Evolutionary conservation across 257 asterid species (phyloP).

Genomic region (Solanum corneliomulleri): DNA sequence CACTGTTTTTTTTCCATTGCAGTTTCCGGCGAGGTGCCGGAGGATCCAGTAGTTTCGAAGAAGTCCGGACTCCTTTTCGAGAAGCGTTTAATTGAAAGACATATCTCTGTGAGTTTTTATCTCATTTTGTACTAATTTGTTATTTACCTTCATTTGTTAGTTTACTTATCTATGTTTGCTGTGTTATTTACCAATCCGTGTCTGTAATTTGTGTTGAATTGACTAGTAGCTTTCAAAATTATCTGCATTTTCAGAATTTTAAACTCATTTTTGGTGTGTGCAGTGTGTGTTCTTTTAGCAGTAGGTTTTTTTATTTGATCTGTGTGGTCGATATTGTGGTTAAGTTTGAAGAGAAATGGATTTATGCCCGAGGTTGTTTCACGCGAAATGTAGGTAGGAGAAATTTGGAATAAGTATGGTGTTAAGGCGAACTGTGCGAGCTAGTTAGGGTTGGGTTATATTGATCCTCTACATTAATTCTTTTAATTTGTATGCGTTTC

Average conservation of each 20-base stretch:
- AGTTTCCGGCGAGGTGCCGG: constrained; percentile 99
- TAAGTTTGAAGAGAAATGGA: neutral
- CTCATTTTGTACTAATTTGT: neutral
- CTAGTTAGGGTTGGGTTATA: neutral
- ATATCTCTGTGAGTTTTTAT: constrained; percentile 51
- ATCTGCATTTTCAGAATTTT: neutral
- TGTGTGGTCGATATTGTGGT: neutral
- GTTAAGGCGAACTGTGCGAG: neutral
- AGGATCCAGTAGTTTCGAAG: constrained; percentile 83
- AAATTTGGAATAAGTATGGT: neutral
- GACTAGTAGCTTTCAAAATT: neutral
- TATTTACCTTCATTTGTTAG: neutral
- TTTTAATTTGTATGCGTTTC: neutral
- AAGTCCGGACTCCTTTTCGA: constrained; percentile 79
- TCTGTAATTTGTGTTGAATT: neutral
- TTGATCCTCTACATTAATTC: neutral
- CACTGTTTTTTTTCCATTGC: neutral
- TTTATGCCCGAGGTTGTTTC: neutral
- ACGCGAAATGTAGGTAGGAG: neutral
- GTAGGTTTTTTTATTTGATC: neutral
- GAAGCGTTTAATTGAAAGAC: constrained; percentile 84
- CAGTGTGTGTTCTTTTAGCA: neutral
- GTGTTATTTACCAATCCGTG: neutral
- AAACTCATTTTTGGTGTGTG: neutral
- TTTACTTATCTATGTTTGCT: neutral